These are phyloP conservation scores for Aciculosporium take DNA, from an alignment of 2,329 filamentous ascomycete species.

Conservation along the genomic window DNA sequence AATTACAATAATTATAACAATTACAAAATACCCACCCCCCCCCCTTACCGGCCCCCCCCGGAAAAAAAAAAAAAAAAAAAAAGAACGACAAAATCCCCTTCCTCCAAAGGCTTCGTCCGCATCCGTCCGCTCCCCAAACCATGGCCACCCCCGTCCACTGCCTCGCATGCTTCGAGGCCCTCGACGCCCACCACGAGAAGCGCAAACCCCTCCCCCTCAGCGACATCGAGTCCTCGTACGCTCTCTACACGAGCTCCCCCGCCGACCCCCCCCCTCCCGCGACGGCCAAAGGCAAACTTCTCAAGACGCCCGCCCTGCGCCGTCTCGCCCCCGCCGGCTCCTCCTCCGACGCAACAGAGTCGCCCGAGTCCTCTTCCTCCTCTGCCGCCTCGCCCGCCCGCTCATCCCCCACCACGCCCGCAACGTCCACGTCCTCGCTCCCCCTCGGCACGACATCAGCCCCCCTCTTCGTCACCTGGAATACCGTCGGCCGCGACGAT, in stretches of 20 bases:
- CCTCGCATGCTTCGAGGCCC: slow-evolving; percentile 81
- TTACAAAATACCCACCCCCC: too few species aligned
- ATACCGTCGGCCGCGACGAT: slow-evolving; percentile 39
- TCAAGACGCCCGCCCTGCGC: slow-evolving; percentile 28
- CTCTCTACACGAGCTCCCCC: slow-evolving; percentile 19
- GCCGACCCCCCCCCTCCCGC: slow-evolving; percentile 7
- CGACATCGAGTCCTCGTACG: slow-evolving; percentile 54
- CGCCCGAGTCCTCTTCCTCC: slow-evolving; percentile 22
- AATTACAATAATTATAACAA: too few species aligned
- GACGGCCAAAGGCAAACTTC: slow-evolving; percentile 8
- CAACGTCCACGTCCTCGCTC: slow-evolving; percentile 29
- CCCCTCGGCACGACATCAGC: slow-evolving; percentile 30
- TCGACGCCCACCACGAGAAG: slow-evolving; percentile 60
- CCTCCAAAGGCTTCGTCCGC: not conserved
- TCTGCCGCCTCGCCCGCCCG: slow-evolving; percentile 24
- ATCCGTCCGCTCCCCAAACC: too few species aligned
- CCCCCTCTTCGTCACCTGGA: slow-evolving; percentile 93
- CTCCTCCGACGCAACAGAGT: slow-evolving; percentile 13
- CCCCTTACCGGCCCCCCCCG: not conserved
- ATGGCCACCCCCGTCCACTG: slow-evolving; percentile 86
- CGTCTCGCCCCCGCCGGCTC: slow-evolving; percentile 28
- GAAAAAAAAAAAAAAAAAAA: too few species aligned
- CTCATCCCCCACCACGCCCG: slow-evolving; percentile 28
- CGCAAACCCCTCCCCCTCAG: slow-evolving; percentile 52
- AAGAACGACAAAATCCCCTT: not conserved